Evolutionary conservation across 805 yeast genomes (phyloP).

Genomic region (Suhomyces prunicola): DNA sequence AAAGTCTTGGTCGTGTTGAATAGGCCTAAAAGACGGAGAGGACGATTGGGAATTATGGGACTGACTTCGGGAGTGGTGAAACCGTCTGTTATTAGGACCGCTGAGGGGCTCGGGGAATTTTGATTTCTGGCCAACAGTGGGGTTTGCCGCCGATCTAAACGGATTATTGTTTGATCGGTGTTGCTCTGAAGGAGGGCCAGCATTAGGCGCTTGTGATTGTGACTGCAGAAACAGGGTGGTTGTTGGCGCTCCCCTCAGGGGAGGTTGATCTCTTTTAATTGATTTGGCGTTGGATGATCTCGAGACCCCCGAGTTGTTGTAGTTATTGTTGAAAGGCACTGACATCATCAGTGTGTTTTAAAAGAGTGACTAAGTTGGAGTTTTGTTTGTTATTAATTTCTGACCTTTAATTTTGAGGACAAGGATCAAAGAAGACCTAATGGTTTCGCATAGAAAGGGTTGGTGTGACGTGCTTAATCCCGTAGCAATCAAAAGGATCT

Average conservation of each 20-base stretch:
- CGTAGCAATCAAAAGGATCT: not conserved
- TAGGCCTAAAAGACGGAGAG: conserved; percentile 13
- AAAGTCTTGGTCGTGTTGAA: conserved; percentile 11
- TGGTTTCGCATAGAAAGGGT: not conserved
- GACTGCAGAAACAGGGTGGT: not conserved
- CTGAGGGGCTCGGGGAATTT: not conserved
- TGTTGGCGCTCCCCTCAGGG: not conserved
- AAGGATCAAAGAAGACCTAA: not conserved
- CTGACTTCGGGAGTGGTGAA: conserved; percentile 10
- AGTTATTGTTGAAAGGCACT: conserved; percentile 6
- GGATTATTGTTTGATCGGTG: not conserved
- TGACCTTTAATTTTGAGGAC: not conserved
- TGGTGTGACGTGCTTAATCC: not conserved
- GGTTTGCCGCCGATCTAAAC: not conserved
- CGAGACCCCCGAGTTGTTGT: conserved; percentile 1
- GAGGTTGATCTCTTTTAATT: not conserved
- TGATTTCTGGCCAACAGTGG: not conserved
- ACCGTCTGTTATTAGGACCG: not conserved
- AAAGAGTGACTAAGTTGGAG: conserved; percentile 18
- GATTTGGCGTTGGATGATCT: conserved; percentile 1
- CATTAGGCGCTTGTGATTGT: not conserved
- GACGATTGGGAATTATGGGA: conserved; percentile 12
- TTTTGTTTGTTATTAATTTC: not conserved
- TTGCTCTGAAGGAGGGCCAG: not conserved
- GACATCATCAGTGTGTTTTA: conserved; percentile 5